Conservation (phyloP, 331 rosid species). For the Cydonia oblonga region DNA sequence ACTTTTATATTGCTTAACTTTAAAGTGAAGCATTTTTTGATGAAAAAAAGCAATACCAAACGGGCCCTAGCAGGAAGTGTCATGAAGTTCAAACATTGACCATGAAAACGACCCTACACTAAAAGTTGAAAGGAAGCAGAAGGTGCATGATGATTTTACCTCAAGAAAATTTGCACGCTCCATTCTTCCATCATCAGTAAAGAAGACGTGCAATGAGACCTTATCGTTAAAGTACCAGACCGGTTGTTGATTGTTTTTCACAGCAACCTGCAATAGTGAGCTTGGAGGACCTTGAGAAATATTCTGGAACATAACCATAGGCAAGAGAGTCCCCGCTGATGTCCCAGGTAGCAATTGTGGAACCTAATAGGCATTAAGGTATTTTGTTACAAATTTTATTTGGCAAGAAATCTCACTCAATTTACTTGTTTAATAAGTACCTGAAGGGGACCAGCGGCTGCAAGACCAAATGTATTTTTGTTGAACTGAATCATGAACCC, state of each 20-base stretch:
- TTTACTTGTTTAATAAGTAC: conserved; percentile 22
- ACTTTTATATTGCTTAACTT: too few relatives aligned
- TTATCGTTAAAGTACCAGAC: conserved; percentile 93
- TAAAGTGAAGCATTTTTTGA: too few relatives aligned
- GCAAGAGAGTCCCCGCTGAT: conserved; percentile 56
- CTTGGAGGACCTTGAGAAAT: conserved; percentile 96
- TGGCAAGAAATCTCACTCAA: background rate
- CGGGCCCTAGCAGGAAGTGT: background rate
- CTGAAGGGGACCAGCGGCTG: conserved; percentile 88
- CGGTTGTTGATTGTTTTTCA: conserved; percentile 88
- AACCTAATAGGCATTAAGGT: conserved; percentile 41
- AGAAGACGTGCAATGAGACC: conserved; percentile 54
- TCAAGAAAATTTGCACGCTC: conserved; percentile 87
- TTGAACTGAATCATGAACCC: conserved; percentile 99
- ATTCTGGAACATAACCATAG: conserved; percentile 92
- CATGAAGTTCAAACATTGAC: background rate
- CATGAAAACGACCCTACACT: background rate
- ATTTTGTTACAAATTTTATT: conserved; percentile 3
- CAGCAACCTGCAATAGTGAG: conserved; percentile 86
- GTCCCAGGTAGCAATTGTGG: conserved; percentile 81
- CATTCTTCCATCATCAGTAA: conserved; percentile 95
- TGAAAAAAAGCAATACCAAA: too few relatives aligned
- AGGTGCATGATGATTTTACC: conserved; percentile 36
- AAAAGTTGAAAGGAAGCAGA: background rate
- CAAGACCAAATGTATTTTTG: conserved; percentile 94